Evolutionary conservation across 106 monocot genomes (phyloP), one percentile per base, ranked within the genome.

Genomic region (Dendrobium catenatum): DNA sequence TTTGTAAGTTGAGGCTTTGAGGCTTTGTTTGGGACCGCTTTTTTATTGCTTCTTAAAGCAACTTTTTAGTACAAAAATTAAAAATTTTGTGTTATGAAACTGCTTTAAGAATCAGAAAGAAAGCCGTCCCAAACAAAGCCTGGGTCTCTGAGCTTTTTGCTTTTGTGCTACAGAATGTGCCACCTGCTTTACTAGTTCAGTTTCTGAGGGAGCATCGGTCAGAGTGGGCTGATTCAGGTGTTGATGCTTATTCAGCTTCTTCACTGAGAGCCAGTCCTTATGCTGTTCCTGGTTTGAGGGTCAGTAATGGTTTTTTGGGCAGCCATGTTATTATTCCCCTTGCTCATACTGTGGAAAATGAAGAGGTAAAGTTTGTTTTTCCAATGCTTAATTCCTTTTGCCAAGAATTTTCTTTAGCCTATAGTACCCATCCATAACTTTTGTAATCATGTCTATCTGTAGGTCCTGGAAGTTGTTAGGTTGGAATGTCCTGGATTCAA

Each of bases 181-280:
- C 95, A 56, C 95, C 95, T 72, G 93, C 91, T 49, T 79, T 95
- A 61, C 89, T 95, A 68, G 91, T 95, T 46, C 86, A 89, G 6
- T 95, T 95, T 73, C 40, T 95, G 58, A 85, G 93, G 84, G 95
- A 95, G 79, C 95, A 95, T 78, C 90, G 95, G 2, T 93, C 93
- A 67, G 93, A 95, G 55, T 95, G 95, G 95, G 90, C 95, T 49
- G 95, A 95, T 66, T 86, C 84, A 77, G 85, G 86, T 61, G 86
- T 88, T 77, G 95, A 95, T 85, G 83, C 88, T 33, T 94, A 92
- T 81, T 91, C 90, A 70, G 82, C 93, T 79, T 85, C 95, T 6
- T 89, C 91, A 56, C 44, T 93, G 80, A 88, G 85, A 78, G 82
- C 91, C 26, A 87, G 89, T 16, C 86, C 93, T 7, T 95, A 80